Evolutionary conservation across 768 basidiomycete species (phyloP), one percentile per base, ranked within the genome.

Genomic region (Mycena haematopus): DNA sequence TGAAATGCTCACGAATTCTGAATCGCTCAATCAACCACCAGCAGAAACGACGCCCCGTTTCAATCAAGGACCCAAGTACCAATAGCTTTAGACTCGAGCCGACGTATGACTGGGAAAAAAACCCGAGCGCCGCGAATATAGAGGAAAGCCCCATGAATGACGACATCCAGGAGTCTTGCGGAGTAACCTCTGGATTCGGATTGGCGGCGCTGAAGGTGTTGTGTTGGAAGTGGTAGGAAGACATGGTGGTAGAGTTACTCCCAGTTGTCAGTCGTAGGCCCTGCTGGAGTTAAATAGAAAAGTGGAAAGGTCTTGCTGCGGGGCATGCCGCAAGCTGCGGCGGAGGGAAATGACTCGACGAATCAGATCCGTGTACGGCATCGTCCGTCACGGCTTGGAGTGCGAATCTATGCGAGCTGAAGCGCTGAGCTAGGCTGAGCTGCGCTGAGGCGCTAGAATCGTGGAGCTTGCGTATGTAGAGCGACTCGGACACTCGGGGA

Each of bases 21-120:
- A 79, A 76, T 27, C 80, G 67, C 55, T 77, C 72, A 4, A 75
- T 63, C 1, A 74, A 40, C 76, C 76, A 78, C 44, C 57, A 54
- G 33, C 52, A 62, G 36, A 68, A 47, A 22, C 65, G 22, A 11
- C 65, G 29, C 2, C 65, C 65, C 1, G 47, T 53, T 44, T 65
- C 65, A 14, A 65, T 46, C 44, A 65, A 29, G 8, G 65, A 27
- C 5, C 65, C 65, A 2, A 65, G 56, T 4, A 65, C 24, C 24
- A 65, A 33, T 1, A 65, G 56, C 27, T 58, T 65, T 21, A 62
- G 29, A 36, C 65, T 62, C 36, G 65, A 65, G 40, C 65, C 65
- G 29, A 65, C 7, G 33, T 61, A 51, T 3, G 56, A 36, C 21
- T 55, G 55, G 6, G 65, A 57, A 13, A 65, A 3, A 17, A 65